Percentiles rank a stretch among this genome's conserved stretches.
phyloP scores from a whole-genome alignment of 139 green algal genomes.

The Micromonas pusilla region DNA sequence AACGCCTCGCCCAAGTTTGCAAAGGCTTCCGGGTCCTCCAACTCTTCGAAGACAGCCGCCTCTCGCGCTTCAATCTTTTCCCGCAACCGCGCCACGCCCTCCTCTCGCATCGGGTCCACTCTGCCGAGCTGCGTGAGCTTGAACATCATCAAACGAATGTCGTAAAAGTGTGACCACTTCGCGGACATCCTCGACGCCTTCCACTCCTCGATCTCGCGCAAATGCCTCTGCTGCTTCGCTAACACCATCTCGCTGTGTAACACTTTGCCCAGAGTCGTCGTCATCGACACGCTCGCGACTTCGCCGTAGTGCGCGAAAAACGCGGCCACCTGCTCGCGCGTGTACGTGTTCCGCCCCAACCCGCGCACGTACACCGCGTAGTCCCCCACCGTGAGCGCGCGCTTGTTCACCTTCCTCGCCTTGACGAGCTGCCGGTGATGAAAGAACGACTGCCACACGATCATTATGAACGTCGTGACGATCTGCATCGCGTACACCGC shows the following conservation, averaged over 20 bases:
- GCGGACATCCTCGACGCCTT: not conserved
- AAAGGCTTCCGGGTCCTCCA: not conserved
- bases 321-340: constrained; percentile 25
- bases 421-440: constrained; percentile 19
- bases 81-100: too few species aligned
- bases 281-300: constrained; percentile 30
- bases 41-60: not conserved
- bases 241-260: constrained; percentile 37
- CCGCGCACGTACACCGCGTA: constrained; percentile 40
- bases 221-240: constrained; percentile 31
- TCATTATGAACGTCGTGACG: not conserved
- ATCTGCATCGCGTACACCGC: not conserved
- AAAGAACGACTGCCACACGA: not conserved
- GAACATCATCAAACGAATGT: too few species aligned
- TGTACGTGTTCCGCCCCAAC: constrained; percentile 13
- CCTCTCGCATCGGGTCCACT: too few species aligned
- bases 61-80: too few species aligned
- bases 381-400: constrained; percentile 44
- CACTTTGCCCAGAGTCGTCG: constrained; percentile 36
- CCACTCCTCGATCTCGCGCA: not conserved
- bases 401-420: constrained; percentile 30
- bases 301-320: constrained; percentile 50
- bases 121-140: too few species aligned
- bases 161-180: too few species aligned
- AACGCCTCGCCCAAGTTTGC: constrained; percentile 38